A percentile compares a stretch with the other conserved stretches of the same genome.
Conservation (phyloP, 805 yeast species). For the Metschnikowia cerradonensis region DNA sequence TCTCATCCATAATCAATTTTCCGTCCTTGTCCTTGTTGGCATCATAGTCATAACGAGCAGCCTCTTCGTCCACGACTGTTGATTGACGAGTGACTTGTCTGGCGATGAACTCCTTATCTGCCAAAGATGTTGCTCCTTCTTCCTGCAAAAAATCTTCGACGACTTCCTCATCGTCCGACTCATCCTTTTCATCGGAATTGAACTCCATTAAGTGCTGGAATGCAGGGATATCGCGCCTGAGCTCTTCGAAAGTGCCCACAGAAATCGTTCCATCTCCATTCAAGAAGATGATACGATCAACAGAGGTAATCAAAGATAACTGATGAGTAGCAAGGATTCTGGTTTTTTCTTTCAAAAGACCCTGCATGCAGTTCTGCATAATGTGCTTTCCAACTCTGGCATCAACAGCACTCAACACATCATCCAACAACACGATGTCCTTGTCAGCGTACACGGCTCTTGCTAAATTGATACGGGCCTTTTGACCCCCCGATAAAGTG, state of each 20-base stretch:
- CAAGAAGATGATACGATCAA: conserved; percentile 66
- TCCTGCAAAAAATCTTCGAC: conserved; percentile 18
- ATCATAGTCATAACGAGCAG: conserved; percentile 29
- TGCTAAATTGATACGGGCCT: conserved; percentile 76
- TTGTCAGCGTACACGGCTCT: conserved; percentile 70
- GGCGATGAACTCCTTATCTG: conserved; percentile 11
- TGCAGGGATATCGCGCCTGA: conserved; percentile 36
- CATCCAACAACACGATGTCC: conserved; percentile 70
- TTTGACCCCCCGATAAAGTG: conserved; percentile 86
- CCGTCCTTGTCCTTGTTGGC: conserved; percentile 20
- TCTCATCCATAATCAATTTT: conserved; percentile 13
- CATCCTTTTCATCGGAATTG: conserved; percentile 23
- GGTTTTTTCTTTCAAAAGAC: conserved; percentile 54
- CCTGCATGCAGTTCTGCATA: conserved; percentile 63
- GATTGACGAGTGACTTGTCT: conserved; percentile 16
- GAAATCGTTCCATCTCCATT: conserved; percentile 60
- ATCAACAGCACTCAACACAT: conserved; percentile 81
- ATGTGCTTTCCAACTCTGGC: conserved; percentile 83
- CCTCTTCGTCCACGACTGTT: conserved; percentile 26
- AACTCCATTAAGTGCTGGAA: conserved; percentile 39
- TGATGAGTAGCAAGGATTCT: conserved; percentile 83
- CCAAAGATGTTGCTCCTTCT: conserved; percentile 4
- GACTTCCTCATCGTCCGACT: conserved; percentile 19
- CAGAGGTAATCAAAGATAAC: conserved; percentile 61
- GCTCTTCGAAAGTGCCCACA: conserved; percentile 57